Evolutionary conservation across 2,329 filamentous ascomycete species (phyloP).

Genomic region (Neophaeococcomyces aloes): DNA sequence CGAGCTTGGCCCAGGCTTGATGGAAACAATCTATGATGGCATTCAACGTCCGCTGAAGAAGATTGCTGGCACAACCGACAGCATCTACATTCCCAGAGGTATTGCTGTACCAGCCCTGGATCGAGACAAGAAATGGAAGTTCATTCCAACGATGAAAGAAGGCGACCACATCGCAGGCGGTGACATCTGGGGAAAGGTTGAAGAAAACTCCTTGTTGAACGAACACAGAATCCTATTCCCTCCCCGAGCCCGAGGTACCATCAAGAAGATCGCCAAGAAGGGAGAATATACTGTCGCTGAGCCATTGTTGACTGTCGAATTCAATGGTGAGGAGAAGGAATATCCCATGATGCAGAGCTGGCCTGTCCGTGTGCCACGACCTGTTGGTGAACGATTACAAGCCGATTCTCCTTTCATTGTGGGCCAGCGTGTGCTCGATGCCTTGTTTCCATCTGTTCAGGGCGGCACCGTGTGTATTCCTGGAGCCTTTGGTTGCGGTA

Average conservation of each 20-base stretch:
- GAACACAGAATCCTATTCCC: slow-evolving; percentile 90
- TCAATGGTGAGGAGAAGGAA: slow-evolving; percentile 88
- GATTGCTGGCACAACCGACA: slow-evolving; percentile 66
- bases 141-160: slow-evolving; percentile 79
- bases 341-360: slow-evolving; percentile 98
- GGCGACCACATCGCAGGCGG: slow-evolving; percentile 95
- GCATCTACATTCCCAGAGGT: slow-evolving; percentile 96
- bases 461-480: slow-evolving; percentile 97
- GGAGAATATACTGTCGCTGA: slow-evolving; percentile 90
- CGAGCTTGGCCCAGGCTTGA: slow-evolving; percentile 89
- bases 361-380: slow-evolving; percentile 93
- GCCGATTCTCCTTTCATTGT: slow-evolving; percentile 89
- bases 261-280: slow-evolving; percentile 80
- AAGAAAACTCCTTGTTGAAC: slow-evolving; percentile 88
- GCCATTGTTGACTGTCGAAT: slow-evolving; percentile 91
- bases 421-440: slow-evolving; percentile 90
- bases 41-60: slow-evolving; percentile 88
- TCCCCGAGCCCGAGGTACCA: slow-evolving; percentile 78
- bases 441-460: slow-evolving; percentile 91
- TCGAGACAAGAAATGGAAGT: slow-evolving; percentile 91
- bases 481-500: slow-evolving; percentile 95
- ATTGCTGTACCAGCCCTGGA: slow-evolving; percentile 80
- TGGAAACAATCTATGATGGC: slow-evolving; percentile 99
- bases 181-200: slow-evolving; percentile 89
- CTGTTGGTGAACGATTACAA: slow-evolving; percentile 80